Evolutionary conservation across 768 basidiomycete genomes (phyloP).

Genomic region (Trametes sanguinea): DNA sequence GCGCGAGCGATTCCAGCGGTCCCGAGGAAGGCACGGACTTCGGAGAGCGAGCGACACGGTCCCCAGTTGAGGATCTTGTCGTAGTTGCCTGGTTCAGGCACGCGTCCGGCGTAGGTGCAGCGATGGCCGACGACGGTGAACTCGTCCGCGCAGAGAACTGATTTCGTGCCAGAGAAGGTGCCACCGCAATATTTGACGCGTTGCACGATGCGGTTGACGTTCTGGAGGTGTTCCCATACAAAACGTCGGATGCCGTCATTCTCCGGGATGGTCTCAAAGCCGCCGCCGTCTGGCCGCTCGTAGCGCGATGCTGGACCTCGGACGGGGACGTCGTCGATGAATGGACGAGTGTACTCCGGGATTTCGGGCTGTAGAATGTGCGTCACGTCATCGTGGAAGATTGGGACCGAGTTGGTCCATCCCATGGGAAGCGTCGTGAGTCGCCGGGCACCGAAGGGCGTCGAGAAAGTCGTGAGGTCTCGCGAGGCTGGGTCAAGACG

Average conservation of each 20-base stretch:
- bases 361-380: conserved; percentile 21
- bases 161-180: conserved; percentile 22
- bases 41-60: conserved; percentile 18
- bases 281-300: too few relatives aligned
- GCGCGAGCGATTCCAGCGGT: conserved; percentile 21
- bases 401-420: too few relatives aligned
- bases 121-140: conserved; percentile 39
- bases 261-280: too few relatives aligned
- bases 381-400: conserved; percentile 19
- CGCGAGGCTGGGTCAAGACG: conserved; percentile 7
- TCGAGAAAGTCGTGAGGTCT: too few relatives aligned
- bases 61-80: conserved; percentile 33
- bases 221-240: neutral
- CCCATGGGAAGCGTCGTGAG: too few relatives aligned
- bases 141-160: neutral
- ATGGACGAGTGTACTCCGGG: conserved; percentile 17
- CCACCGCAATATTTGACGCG: conserved; percentile 32
- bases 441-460: too few relatives aligned
- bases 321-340: neutral
- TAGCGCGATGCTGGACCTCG: too few relatives aligned
- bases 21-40: conserved; percentile 19
- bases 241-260: too few relatives aligned
- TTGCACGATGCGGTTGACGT: conserved; percentile 39
- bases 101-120: conserved; percentile 38
- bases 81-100: conserved; percentile 32